These are phyloP conservation scores for Citrullus colocynthis DNA, from an alignment of 306 rosid species.

Conservation along the genomic window DNA sequence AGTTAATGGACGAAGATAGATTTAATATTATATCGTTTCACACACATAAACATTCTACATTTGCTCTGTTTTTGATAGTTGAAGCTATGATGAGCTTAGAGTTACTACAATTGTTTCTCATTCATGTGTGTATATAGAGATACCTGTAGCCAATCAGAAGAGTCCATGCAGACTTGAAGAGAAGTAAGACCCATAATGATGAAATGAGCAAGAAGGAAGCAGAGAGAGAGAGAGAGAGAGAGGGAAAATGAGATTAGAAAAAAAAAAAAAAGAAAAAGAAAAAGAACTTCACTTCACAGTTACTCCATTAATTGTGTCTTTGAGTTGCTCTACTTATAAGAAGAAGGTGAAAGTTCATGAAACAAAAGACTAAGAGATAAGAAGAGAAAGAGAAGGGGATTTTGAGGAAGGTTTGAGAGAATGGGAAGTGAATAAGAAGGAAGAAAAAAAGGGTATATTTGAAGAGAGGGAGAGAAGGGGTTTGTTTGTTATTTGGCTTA, in stretches of 20 bases:
- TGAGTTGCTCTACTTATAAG: not conserved
- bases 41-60: not conserved
- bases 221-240: not conserved
- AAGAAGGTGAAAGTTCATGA: not conserved
- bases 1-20: too few species aligned
- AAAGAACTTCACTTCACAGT: conserved; percentile 9
- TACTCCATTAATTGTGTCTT: conserved; percentile 8
- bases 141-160: conserved; percentile 96
- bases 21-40: too few species aligned
- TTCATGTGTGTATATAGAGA: too few species aligned
- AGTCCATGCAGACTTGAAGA: conserved; percentile 86
- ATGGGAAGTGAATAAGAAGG: conserved; percentile 56
- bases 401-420: conserved; percentile 12
- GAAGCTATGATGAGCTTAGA: not conserved
- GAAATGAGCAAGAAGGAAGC: not conserved
- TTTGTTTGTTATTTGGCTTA: too few species aligned
- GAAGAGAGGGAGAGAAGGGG: not conserved
- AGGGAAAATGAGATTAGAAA: not conserved
- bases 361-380: not conserved
- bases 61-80: not conserved
- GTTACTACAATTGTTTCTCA: not conserved
- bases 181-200: conserved; percentile 62
- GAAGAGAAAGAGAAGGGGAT: not conserved
- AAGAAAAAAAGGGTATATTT: conserved; percentile 22
- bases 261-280: not conserved